phyloP scores from a whole-genome alignment of 2,329 filamentous ascomycete species.

The Calonectria pauciramosa region DNA sequence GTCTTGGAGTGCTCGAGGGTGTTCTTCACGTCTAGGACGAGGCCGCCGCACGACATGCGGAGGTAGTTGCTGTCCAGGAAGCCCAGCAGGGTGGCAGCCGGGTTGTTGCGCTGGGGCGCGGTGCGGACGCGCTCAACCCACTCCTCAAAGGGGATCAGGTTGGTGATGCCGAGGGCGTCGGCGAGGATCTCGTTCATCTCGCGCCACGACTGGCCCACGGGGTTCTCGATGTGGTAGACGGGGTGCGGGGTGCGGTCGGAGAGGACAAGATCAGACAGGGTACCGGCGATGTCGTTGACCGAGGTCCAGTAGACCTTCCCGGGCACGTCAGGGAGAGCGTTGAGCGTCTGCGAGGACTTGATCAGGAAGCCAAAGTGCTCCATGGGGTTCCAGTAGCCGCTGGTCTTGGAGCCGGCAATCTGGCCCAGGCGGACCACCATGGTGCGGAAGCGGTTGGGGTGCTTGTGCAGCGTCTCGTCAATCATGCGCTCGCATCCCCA shows the following conservation, averaged over 20 bases:
- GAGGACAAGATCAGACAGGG: conserved; percentile 12
- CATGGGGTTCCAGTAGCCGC: conserved; percentile 42
- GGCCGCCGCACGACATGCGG: conserved; percentile 21
- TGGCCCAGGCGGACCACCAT: conserved; percentile 40
- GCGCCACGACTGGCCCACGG: conserved; percentile 15
- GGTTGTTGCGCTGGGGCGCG: conserved; percentile 12
- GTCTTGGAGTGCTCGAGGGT: conserved; percentile 14
- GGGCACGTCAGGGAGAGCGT: conserved; percentile 23
- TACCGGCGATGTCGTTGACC: conserved; percentile 19
- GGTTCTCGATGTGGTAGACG: conserved; percentile 24
- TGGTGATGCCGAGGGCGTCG: conserved; percentile 4
- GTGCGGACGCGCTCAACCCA: conserved; percentile 15
- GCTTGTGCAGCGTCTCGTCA: conserved; percentile 37
- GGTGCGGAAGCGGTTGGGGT: conserved; percentile 32
- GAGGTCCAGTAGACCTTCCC: conserved; percentile 16
- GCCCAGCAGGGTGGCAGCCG: conserved; percentile 2
- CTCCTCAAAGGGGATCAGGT: conserved; percentile 17
- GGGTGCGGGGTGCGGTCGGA: neutral
- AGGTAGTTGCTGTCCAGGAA: conserved; percentile 21
- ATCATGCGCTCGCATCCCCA: conserved; percentile 42
- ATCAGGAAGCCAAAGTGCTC: conserved; percentile 41
- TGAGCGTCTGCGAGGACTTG: conserved; percentile 38
- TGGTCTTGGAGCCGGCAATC: conserved; percentile 40
- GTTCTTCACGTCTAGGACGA: conserved; percentile 10
- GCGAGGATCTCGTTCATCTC: conserved; percentile 17